Conservation (phyloP, 2,329 filamentous ascomycete genomes). For the Colletotrichum liaoningense region DNA sequence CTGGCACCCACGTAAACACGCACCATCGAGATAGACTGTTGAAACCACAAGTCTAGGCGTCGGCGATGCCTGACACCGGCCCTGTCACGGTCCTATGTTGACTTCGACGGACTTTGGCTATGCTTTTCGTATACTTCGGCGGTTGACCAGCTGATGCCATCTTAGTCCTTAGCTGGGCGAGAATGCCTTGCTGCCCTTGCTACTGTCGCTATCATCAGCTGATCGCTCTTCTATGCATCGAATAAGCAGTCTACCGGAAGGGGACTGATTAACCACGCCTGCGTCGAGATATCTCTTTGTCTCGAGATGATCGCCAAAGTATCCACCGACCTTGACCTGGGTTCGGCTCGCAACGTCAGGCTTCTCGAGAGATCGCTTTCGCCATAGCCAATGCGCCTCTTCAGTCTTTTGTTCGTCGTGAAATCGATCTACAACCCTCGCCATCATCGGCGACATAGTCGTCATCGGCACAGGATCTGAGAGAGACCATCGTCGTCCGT, state of each 20-base stretch:
- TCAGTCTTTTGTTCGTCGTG: conserved; percentile 4
- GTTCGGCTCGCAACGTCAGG: not conserved
- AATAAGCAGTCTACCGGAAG: not conserved
- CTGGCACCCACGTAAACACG: too few relatives aligned
- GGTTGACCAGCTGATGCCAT: not conserved
- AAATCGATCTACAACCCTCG: not conserved
- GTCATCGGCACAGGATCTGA: conserved; percentile 7
- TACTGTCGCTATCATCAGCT: not conserved
- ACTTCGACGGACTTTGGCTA: not conserved
- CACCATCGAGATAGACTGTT: not conserved
- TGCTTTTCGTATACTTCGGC: not conserved
- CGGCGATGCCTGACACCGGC: not conserved
- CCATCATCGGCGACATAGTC: not conserved
- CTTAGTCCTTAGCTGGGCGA: not conserved
- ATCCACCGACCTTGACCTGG: not conserved
- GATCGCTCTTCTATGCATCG: not conserved
- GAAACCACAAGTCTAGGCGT: conserved; percentile 3
- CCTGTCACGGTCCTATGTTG: not conserved
- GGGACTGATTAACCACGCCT: not conserved
- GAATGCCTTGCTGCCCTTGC: not conserved
- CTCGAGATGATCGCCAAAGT: not conserved
- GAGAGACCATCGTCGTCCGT: not conserved
- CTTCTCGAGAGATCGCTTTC: not conserved
- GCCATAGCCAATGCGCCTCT: not conserved
- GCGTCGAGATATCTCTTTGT: conserved; percentile 15